Evolutionary conservation across 805 yeast genomes (phyloP).

Genomic region (Pichia rugopelliculosa): DNA sequence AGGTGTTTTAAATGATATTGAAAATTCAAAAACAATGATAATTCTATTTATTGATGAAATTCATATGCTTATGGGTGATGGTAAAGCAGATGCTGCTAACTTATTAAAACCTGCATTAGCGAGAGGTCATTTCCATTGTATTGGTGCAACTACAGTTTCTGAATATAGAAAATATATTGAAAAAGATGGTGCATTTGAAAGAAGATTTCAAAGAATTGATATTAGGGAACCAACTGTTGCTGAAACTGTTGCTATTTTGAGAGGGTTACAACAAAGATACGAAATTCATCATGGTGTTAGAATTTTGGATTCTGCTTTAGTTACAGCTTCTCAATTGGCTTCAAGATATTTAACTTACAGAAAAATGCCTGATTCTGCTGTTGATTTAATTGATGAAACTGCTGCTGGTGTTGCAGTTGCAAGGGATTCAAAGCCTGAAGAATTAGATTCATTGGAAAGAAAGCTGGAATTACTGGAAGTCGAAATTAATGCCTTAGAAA

Average conservation of each 20-base stretch:
- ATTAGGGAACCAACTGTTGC: slow-evolving; percentile 89
- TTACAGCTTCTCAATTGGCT: slow-evolving; percentile 90
- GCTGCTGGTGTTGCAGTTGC: slow-evolving; percentile 98
- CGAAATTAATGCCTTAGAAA: slow-evolving; percentile 92
- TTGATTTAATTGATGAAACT: slow-evolving; percentile 90
- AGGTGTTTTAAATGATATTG: slow-evolving; percentile 92
- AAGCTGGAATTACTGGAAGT: slow-evolving; percentile 87
- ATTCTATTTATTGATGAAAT: slow-evolving; percentile 94
- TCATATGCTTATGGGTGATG: slow-evolving; percentile 99
- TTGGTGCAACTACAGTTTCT: slow-evolving; percentile 94
- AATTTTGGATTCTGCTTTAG: slow-evolving; percentile 88
- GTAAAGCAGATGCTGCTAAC: slow-evolving; percentile 95
- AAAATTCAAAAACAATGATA: slow-evolving; percentile 77
- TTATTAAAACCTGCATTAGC: slow-evolving; percentile 95
- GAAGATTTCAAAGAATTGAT: slow-evolving; percentile 96
- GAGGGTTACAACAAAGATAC: slow-evolving; percentile 92
- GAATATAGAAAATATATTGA: slow-evolving; percentile 91
- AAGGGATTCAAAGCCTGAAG: slow-evolving; percentile 96
- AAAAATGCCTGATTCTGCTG: slow-evolving; percentile 94
- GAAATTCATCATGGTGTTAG: slow-evolving; percentile 98
- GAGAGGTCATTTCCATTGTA: slow-evolving; percentile 92
- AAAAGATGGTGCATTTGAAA: slow-evolving; percentile 97
- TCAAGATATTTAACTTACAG: slow-evolving; percentile 91
- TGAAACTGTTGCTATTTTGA: slow-evolving; percentile 90
- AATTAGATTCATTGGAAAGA: slow-evolving; percentile 88